Conservation (phyloP, 139 green algal genomes). For the Micractinium conductrix region DNA sequence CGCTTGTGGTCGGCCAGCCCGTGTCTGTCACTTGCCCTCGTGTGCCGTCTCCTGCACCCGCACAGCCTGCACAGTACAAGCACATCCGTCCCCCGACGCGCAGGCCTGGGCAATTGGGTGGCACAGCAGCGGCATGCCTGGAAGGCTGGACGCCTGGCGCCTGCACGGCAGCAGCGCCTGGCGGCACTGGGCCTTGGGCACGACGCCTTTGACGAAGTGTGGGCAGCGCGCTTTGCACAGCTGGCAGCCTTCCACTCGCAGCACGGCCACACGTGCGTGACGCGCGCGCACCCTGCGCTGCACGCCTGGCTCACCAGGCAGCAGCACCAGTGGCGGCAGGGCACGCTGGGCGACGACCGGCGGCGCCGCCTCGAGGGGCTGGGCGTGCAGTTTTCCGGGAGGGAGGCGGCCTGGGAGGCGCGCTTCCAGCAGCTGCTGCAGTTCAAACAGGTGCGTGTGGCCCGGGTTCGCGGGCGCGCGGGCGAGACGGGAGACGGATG, state of each 20-base stretch:
- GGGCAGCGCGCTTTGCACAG: conserved; percentile 31
- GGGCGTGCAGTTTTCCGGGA: conserved; percentile 15
- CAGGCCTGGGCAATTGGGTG: conserved; percentile 38
- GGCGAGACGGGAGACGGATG: background rate
- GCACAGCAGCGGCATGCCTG: conserved; percentile 18
- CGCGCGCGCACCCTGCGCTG: conserved; percentile 4
- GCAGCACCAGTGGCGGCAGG: conserved; percentile 10
- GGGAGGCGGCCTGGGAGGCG: conserved; percentile 10
- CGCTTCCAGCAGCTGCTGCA: conserved; percentile 21
- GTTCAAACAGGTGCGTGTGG: conserved; percentile 2
- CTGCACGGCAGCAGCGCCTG: conserved; percentile 1
- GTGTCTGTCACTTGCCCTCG: background rate
- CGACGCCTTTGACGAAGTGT: conserved; percentile 6
- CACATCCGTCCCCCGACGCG: background rate
- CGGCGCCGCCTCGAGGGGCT: conserved; percentile 37
- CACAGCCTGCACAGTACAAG: background rate
- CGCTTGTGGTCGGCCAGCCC: background rate
- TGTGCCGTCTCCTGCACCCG: background rate
- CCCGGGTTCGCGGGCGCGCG: no score
- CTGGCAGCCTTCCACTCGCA: conserved; percentile 42
- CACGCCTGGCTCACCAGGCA: conserved; percentile 33
- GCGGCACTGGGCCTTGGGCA: conserved; percentile 4
- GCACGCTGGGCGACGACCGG: conserved; percentile 33
- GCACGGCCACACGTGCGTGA: conserved; percentile 39
- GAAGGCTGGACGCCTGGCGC: conserved; percentile 10